Base-by-base conservation (phyloP, 306 rosid genomes). In the Oemleria cerasiformis region DNA sequence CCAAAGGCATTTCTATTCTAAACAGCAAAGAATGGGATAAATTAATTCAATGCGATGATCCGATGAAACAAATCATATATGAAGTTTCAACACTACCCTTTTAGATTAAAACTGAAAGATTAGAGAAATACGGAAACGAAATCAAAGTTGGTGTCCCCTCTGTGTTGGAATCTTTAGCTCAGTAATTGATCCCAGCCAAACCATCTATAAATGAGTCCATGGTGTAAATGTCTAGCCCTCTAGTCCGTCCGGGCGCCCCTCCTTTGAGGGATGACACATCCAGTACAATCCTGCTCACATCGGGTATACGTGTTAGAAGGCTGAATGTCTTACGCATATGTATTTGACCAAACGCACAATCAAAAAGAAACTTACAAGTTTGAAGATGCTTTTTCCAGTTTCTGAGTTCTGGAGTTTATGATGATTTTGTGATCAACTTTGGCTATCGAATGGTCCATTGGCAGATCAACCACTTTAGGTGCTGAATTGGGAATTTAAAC, bases 161-260 rank as follows among this genome's bases (percentile, higher is more conserved):
- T 71, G 38, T 79, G 47, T 76, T 41, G 67, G 25, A 66, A 67
- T 51, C 34, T 84, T 84, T 82, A 86, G 90, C 87, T 83, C 69
- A 71, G 81, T 67, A 63, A 42, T 81, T 65, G 69, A 80, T 82
- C 65, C 53, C 73, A 2, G 48, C 65, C 68, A 78, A 76, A 65
- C 81, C 86, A 36, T 87, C 85, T 10, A 88, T 67, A 56, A 80
- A 67, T 1, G 86, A 85, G 78, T 73, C 75, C 7, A 76, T 77
- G 53, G 84, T 74, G 50, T 79, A 81, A 34, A 81, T 77, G 45
- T 87, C 80, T 17, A 95, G 85, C 17, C 99, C 99, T 86, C 99
- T 84, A 5, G 99, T 89, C 78, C 99, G 92, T 42, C 92, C 96
- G 17, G 97, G 96, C 2, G 96, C 92, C 5, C 99, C 97, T 0